Evolutionary conservation across 1,139 yeast genomes (phyloP).

Genomic region (Blastobotrys ciferrii): DNA sequence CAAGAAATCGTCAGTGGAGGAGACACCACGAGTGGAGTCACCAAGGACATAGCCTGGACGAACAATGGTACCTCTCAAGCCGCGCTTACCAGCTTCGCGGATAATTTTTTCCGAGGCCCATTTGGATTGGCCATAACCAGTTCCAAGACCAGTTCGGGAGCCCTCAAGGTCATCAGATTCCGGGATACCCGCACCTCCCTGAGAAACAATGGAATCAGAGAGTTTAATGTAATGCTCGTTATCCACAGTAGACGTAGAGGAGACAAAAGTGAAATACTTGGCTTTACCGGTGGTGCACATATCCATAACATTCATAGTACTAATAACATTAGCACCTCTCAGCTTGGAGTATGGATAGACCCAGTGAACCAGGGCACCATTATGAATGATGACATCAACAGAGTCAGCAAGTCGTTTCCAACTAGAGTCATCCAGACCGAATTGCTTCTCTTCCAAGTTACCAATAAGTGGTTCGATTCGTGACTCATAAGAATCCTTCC

Average conservation of each 20-base stretch:
- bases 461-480: conserved; percentile 77
- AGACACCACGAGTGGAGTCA: conserved; percentile 72
- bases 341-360: conserved; percentile 89
- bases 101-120: conserved; percentile 95
- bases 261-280: conserved; percentile 84
- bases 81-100: conserved; percentile 79
- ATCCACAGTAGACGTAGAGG: conserved; percentile 91
- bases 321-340: conserved; percentile 89
- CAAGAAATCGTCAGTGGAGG: conserved; percentile 94
- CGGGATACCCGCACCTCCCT: conserved; percentile 69
- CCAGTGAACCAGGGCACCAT: conserved; percentile 99
- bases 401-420: conserved; percentile 59
- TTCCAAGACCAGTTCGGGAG: conserved; percentile 75
- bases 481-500: conserved; percentile 63
- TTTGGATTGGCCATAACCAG: conserved; percentile 95
- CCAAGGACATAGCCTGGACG: conserved; percentile 98
- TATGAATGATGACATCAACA: conserved; percentile 85
- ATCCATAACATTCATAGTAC: conserved; percentile 81
- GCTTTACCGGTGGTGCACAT: conserved; percentile 77
- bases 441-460: conserved; percentile 65
- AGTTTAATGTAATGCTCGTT: conserved; percentile 73
- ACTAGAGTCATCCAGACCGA: conserved; percentile 59
- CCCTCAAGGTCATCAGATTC: conserved; percentile 84
- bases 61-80: conserved; percentile 82
- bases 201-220: conserved; percentile 64